A percentile compares a stretch with the other conserved stretches of the same genome.
Evolutionary conservation across 2,329 filamentous ascomycete species (phyloP).

Genomic region (Cadophora sp.): DNA sequence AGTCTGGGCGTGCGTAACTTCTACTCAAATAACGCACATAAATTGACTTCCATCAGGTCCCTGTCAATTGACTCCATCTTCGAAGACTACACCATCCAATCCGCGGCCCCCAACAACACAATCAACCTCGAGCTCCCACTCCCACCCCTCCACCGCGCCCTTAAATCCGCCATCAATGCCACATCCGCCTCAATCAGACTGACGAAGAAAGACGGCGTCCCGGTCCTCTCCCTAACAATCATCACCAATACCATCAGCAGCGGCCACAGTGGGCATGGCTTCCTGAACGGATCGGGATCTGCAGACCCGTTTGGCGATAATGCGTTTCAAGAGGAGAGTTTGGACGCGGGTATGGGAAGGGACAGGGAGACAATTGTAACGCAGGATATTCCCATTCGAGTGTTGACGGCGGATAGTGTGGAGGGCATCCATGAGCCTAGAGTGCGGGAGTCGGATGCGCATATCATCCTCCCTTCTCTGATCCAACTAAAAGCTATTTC

Average conservation of each 20-base stretch:
- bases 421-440: slow-evolving; percentile 92
- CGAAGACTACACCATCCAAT: slow-evolving; percentile 83
- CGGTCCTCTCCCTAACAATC: slow-evolving; percentile 89
- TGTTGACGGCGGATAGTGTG: slow-evolving; percentile 83
- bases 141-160: slow-evolving; percentile 85
- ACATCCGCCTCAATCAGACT: slow-evolving; percentile 84
- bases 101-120: slow-evolving; percentile 80
- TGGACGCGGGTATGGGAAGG: slow-evolving; percentile 64
- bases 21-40: neutral
- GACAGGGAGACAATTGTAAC: slow-evolving; percentile 92
- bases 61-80: slow-evolving; percentile 84
- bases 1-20: slow-evolving; percentile 82
- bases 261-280: slow-evolving; percentile 49
- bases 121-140: slow-evolving; percentile 97
- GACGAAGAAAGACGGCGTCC: slow-evolving; percentile 89
- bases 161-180: slow-evolving; percentile 85
- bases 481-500: slow-evolving; percentile 92
- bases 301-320: slow-evolving; percentile 53
- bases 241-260: slow-evolving; percentile 71
- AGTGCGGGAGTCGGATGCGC: slow-evolving; percentile 89
- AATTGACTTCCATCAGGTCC: slow-evolving; percentile 49
- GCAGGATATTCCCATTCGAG: slow-evolving; percentile 94
- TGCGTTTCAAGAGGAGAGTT: slow-evolving; percentile 53
- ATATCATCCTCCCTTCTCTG: slow-evolving; percentile 88
- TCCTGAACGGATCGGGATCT: slow-evolving; percentile 42